Percentiles rank a stretch among this genome's conserved stretches.
These are phyloP conservation scores for Zasmidium angulare DNA, from an alignment of 2,329 filamentous ascomycete genomes.

Conservation along the genomic window DNA sequence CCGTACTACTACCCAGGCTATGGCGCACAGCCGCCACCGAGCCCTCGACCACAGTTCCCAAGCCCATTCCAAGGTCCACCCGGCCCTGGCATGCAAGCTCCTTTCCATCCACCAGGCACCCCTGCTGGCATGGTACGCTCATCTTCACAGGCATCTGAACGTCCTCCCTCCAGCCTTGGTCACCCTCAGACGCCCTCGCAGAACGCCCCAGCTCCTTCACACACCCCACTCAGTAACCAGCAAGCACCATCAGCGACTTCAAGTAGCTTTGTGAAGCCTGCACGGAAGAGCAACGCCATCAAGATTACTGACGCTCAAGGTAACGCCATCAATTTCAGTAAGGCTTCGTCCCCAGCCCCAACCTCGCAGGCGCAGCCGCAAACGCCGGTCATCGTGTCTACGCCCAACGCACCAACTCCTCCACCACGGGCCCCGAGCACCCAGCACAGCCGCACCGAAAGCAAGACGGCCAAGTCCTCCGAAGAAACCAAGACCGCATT, in stretches of 20 bases:
- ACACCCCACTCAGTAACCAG: constrained; percentile 16
- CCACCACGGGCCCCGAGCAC: constrained; percentile 72
- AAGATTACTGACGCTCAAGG: constrained; percentile 82
- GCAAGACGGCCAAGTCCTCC: constrained; percentile 68
- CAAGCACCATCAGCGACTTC: constrained; percentile 34
- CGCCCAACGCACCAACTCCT: constrained; percentile 68
- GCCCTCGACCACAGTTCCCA: constrained; percentile 46
- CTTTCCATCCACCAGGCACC: constrained; percentile 56
- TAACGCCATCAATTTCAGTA: constrained; percentile 68
- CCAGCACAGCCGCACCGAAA: constrained; percentile 70
- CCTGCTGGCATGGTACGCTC: constrained; percentile 70
- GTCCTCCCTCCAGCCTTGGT: constrained; percentile 59
- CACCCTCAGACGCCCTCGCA: constrained; percentile 60
- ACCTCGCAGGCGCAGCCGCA: constrained; percentile 57
- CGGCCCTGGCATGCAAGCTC: constrained; percentile 49
- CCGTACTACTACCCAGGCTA: constrained; percentile 51
- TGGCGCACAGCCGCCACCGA: constrained; percentile 52
- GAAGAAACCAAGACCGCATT: constrained; percentile 65
- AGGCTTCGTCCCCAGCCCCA: constrained; percentile 58
- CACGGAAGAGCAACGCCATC: constrained; percentile 71
- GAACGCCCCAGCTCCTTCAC: constrained; percentile 58
- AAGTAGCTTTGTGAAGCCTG: constrained; percentile 60
- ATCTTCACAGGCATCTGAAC: constrained; percentile 72
- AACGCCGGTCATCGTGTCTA: constrained; percentile 67
- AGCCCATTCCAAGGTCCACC: constrained; percentile 51